Evolutionary conservation across 225 moss, liverwort and hornwort species (phyloP).

Genomic region (Antitrichia curtipendula): DNA sequence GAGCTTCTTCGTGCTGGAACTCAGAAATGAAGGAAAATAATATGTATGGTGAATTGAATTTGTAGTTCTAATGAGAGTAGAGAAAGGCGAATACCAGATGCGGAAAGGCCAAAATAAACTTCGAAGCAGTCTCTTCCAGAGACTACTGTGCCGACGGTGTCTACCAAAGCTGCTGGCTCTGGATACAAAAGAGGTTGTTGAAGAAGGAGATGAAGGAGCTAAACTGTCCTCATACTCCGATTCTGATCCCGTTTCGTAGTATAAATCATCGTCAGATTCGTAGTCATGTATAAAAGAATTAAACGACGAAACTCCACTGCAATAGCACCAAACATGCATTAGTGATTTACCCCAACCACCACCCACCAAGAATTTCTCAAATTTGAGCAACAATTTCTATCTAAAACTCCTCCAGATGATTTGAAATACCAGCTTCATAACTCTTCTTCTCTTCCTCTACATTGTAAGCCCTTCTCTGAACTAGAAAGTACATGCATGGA

Average conservation of each 20-base stretch:
- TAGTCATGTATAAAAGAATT: constrained; percentile 68
- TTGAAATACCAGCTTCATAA: background rate
- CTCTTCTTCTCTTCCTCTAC: background rate
- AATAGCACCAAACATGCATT: background rate
- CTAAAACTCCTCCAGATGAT: background rate
- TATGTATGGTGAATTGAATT: background rate
- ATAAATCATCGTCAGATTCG: constrained; percentile 49
- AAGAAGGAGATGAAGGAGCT: constrained; percentile 59
- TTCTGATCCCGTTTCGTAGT: constrained; percentile 45
- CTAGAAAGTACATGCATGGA: background rate
- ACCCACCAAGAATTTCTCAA: background rate
- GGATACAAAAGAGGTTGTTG: constrained; percentile 50
- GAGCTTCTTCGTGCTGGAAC: background rate
- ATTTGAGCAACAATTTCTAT: background rate
- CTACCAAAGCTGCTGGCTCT: constrained; percentile 41
- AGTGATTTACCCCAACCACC: background rate
- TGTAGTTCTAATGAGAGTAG: background rate
- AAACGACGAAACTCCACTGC: constrained; percentile 94
- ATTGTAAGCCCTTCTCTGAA: background rate
- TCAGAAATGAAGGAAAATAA: background rate
- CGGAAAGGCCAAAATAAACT: constrained; percentile 51
- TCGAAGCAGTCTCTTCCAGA: constrained; percentile 33
- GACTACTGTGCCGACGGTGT: constrained; percentile 23
- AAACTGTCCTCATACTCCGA: constrained; percentile 62
- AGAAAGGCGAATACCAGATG: constrained; percentile 7